Evolutionary conservation across 129 eudicot genomes (phyloP), one percentile per base, ranked within the genome.

Genomic region (Mikania micrantha): DNA sequence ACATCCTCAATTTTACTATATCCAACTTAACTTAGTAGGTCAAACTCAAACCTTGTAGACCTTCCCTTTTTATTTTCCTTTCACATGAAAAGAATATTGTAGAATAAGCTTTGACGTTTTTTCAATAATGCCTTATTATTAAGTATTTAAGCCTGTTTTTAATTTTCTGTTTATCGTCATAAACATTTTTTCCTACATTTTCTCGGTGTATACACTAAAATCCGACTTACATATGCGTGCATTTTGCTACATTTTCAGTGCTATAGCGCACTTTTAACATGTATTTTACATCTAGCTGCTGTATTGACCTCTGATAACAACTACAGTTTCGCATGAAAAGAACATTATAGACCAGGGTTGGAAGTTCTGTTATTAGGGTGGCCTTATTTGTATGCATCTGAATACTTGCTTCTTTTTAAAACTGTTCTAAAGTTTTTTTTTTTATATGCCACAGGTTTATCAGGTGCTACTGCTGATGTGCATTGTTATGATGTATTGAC

Each of bases 391-490:
- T 42, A 44, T 5, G 20, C 29, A 59, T 71, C 60, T 60, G 60
- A 44, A 7, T 71, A 15, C 19, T 44, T 69, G 50, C 15, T 72
- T 71, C n/a, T 44, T 44, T 59, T 49, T 29, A 21, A 64, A 44
- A 49, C n/a, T 27, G 41, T 57, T 15, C n/a, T 27, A 50, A 41
- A 70, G n/a, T 24, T 72, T 45, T 29, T 67, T 66, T n/a, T 54
- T 67, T 66, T n/a, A 48, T 24, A 49, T 20, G 69, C 78, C 74
- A 75, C 96, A 93, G 98, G 98, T 29, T 79, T 93, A 66, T 95
- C 98, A 15, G 98, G 98, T 69, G 98, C 98, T 16, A 93, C 98
- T 16, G 96, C 98, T 41, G 98, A 93, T 64, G 90, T 93, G 82
- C 98, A 93, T 64, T 86, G 91, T 61, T 93, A 93, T 75, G 95